Percentiles rank a stretch among this genome's conserved stretches.
phyloP scores from a whole-genome alignment of 1,139 yeast species.

The Geotrichum phurueaensis region DNA sequence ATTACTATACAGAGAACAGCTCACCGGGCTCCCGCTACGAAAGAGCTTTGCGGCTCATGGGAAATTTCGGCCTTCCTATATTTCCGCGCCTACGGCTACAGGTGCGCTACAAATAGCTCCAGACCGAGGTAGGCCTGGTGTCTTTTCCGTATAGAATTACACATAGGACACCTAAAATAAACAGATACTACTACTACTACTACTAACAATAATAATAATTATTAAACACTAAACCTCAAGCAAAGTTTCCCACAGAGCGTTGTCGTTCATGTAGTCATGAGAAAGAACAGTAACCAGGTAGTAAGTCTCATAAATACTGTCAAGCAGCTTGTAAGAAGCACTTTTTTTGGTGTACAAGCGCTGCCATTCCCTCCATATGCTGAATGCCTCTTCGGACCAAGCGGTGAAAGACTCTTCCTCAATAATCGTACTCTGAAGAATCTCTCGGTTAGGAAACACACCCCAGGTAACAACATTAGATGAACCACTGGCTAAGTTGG shows the following conservation, averaged over 20 bases:
- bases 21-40: too few species aligned
- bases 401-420: conserved; percentile 85
- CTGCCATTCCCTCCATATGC: conserved; percentile 90
- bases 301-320: conserved; percentile 54
- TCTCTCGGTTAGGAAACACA: conserved; percentile 80
- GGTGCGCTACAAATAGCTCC: too few species aligned
- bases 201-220: too few species aligned
- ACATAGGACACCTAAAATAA: too few species aligned
- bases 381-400: conserved; percentile 92
- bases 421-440: conserved; percentile 80
- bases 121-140: too few species aligned
- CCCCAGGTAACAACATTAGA: conserved; percentile 94
- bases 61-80: too few species aligned
- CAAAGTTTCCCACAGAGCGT: conserved; percentile 70
- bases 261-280: conserved; percentile 72
- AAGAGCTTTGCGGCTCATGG: too few species aligned
- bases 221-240: not conserved
- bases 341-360: conserved; percentile 59
- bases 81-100: too few species aligned
- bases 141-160: too few species aligned
- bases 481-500: conserved; percentile 49
- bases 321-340: conserved; percentile 59
- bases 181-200: too few species aligned
- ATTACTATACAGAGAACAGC: too few species aligned
- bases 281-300: conserved; percentile 77